Conservation (phyloP, 805 yeast species). For the Suhomyces xylopsoci region DNA sequence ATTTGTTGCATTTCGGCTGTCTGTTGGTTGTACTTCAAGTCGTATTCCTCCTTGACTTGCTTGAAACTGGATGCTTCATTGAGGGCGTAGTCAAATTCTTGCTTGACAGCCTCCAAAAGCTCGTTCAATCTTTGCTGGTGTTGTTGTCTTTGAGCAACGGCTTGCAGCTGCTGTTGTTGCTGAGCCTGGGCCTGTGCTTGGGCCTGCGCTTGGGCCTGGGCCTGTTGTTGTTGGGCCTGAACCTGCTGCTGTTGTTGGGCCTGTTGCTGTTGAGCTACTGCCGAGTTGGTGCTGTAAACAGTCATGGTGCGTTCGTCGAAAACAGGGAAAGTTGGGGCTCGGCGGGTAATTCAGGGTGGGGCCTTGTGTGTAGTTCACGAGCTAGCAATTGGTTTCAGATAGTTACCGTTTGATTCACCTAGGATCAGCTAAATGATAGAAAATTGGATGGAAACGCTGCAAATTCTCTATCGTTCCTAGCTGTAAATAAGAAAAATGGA, state of each 20-base stretch:
- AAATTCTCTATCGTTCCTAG: background rate
- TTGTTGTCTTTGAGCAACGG: slow-evolving; percentile 36
- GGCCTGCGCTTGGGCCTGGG: slow-evolving; percentile 8
- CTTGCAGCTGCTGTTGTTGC: slow-evolving; percentile 23
- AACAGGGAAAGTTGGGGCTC: background rate
- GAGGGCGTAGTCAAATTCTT: slow-evolving; percentile 81
- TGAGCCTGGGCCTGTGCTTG: slow-evolving; percentile 22
- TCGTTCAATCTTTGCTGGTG: slow-evolving; percentile 61
- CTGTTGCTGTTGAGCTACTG: slow-evolving; percentile 25
- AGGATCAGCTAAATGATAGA: background rate
- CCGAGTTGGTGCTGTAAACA: slow-evolving; percentile 35
- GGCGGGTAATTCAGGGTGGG: background rate
- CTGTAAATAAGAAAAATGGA: background rate
- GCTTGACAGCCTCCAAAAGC: slow-evolving; percentile 85
- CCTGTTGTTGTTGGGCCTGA: slow-evolving; percentile 15
- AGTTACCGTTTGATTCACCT: background rate
- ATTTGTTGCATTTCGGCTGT: slow-evolving; percentile 91
- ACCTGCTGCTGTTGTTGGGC: slow-evolving; percentile 27
- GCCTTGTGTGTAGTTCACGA: background rate
- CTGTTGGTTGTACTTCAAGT: slow-evolving; percentile 85
- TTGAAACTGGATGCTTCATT: slow-evolving; percentile 83
- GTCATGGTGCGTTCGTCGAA: slow-evolving; percentile 20
- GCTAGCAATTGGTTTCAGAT: background rate
- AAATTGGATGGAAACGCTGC: background rate
- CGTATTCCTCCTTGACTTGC: slow-evolving; percentile 90